phyloP scores from a whole-genome alignment of 2,329 filamentous ascomycete species.

The Ophiosphaerella korrae region DNA sequence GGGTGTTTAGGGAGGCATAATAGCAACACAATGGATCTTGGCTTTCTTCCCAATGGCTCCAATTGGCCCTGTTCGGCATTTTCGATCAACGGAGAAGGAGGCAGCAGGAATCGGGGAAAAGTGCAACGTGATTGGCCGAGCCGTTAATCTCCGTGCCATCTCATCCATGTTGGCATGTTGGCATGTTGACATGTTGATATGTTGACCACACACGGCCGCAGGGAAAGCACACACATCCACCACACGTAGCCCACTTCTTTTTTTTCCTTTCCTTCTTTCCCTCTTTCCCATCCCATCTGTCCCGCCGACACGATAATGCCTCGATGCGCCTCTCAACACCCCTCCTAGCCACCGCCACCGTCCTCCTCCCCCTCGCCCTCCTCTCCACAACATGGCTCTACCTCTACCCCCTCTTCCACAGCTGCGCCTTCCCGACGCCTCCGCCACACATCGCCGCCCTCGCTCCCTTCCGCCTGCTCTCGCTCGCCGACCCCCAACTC shows the following conservation, averaged over 20 bases:
- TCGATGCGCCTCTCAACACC: conserved; percentile 58
- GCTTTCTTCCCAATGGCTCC: not conserved
- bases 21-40: not conserved
- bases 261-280: conserved; percentile 11
- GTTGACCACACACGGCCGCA: not conserved
- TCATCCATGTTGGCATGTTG: not conserved
- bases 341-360: conserved; percentile 52
- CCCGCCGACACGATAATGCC: conserved; percentile 30
- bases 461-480: conserved; percentile 84
- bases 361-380: conserved; percentile 69
- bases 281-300: not conserved
- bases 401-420: conserved; percentile 78
- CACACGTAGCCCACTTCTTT: conserved; percentile 2
- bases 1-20: not conserved
- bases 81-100: too few species aligned
- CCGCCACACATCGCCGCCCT: conserved; percentile 14
- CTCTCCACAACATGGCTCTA: conserved; percentile 79
- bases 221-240: not conserved
- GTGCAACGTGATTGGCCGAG: conserved; percentile 2
- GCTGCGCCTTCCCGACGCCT: conserved; percentile 74
- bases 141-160: conserved; percentile 9
- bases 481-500: conserved; percentile 89
- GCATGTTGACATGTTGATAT: not conserved
- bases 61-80: not conserved
- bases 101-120: not conserved